Percentiles rank a stretch among this genome's conserved stretches.
Evolutionary conservation across 2,329 filamentous ascomycete species (phyloP).

Genomic region (Colletotrichum simmondsii): DNA sequence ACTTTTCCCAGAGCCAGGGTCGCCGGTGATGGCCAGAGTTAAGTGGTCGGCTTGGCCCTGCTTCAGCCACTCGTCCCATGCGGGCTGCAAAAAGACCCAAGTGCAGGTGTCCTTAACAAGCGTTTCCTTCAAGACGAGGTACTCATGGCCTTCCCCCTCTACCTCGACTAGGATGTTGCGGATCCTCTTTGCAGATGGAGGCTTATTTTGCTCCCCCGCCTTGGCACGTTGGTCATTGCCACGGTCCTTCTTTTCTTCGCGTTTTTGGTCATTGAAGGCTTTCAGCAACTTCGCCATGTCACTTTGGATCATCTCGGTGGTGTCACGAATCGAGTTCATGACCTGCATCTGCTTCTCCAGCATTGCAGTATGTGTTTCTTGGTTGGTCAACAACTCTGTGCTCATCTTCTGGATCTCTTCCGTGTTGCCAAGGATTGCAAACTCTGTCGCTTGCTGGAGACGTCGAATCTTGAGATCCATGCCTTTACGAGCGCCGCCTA

Average conservation of each 20-base stretch:
- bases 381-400: constrained; percentile 40
- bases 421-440: constrained; percentile 46
- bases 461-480: constrained; percentile 41
- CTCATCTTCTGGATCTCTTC: constrained; percentile 44
- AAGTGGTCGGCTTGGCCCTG: constrained; percentile 21
- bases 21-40: constrained; percentile 42
- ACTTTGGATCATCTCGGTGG: constrained; percentile 39
- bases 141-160: constrained; percentile 39
- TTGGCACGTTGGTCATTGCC: constrained; percentile 18
- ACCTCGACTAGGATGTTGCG: constrained; percentile 39
- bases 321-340: constrained; percentile 41
- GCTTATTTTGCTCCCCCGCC: constrained; percentile 33
- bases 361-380: constrained; percentile 39
- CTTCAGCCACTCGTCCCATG: constrained; percentile 42
- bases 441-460: constrained; percentile 46
- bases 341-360: constrained; percentile 40
- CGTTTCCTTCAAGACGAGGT: constrained; percentile 41
- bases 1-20: constrained; percentile 47
- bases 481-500: constrained; percentile 41
- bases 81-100: constrained; percentile 43
- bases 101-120: constrained; percentile 42
- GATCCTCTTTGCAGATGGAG: constrained; percentile 37
- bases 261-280: constrained; percentile 37
- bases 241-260: background rate
- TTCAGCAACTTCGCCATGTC: constrained; percentile 43